Base-by-base conservation (phyloP, 257 asterid genomes). In the Ilex asprella region DNA sequence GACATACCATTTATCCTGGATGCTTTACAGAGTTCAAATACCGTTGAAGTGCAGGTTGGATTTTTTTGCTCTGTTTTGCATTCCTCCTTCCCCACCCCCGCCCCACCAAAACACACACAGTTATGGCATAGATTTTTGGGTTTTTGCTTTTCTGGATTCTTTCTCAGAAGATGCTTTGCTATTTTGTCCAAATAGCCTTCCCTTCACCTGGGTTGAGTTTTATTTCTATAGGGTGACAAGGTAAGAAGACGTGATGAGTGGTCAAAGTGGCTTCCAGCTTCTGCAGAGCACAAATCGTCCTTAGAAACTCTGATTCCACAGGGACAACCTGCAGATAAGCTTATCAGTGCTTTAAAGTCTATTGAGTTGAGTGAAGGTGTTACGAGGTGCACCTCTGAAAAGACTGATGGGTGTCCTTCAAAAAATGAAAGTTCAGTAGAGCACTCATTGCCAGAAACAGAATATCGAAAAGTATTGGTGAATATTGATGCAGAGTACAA, bases 231-330 rank as follows among this genome's bases (percentile, higher is more conserved):
- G 99, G 87, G 79, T 65, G 94, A 82, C 70, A 89, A 74, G 79
- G 73, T 93, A 52, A 84, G 99, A 80, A 85, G 96, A 71, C 95
- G 95, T 56, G 78, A 79, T 49, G 94, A 81, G 49, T 93, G 99
- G 99, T 68, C 87, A 57, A 85, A 76, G 66, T 93, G 95, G 93
- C 60, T 84, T 78, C 69, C 75, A 39, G 57, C 74, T 66, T 61
- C 79, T 75, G 78, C 66, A 49, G 66, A 49, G 31, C 72, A 60
- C 57, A 73, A 74, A 67, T 72, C 82, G 59, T 74, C 79, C 64
- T 50, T 78, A 6, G 57, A 27, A 6, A 7, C 57, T 53, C 11
- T 66, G 30, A 59, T 66, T 64, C 35, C 69, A 16, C 66, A 50
- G 30, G 76, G 59, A 60, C 52, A 72, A 29, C 35, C 66, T 59